Percentiles rank a stretch among this genome's conserved stretches.
Conservation (phyloP, 768 basidiomycete species). For the Rhizopogon vesiculosus region DNA sequence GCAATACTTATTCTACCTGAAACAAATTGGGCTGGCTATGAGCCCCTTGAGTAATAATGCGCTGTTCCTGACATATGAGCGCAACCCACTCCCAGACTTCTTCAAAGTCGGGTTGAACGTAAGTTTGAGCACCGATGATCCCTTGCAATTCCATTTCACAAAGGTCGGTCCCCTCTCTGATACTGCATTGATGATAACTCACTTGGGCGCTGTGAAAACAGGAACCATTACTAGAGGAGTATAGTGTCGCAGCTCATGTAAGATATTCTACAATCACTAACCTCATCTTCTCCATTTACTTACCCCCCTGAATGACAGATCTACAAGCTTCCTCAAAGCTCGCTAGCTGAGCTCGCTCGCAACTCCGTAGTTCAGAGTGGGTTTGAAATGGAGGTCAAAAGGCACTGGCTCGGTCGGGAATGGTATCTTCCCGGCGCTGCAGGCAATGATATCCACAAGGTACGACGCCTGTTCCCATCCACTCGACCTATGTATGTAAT, state of each 20-base stretch:
- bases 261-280: slow-evolving; percentile 19
- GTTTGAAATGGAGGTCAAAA: slow-evolving; percentile 97
- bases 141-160: slow-evolving; percentile 97
- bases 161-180: slow-evolving; percentile 52
- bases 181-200: not conserved
- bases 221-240: slow-evolving; percentile 96
- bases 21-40: slow-evolving; percentile 99
- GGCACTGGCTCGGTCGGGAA: slow-evolving; percentile 88
- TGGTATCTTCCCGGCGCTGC: slow-evolving; percentile 93
- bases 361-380: slow-evolving; percentile 97
- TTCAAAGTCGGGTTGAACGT: slow-evolving; percentile 96
- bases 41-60: slow-evolving; percentile 98
- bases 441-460: slow-evolving; percentile 97
- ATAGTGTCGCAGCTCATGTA: slow-evolving; percentile 96
- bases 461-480: slow-evolving; percentile 22
- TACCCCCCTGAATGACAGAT: slow-evolving; percentile 48
- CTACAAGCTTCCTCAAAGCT: slow-evolving; percentile 93
- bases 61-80: slow-evolving; percentile 92
- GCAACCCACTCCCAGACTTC: slow-evolving; percentile 96
- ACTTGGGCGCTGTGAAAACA: slow-evolving; percentile 22
- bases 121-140: slow-evolving; percentile 93
- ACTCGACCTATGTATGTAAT: not conserved
- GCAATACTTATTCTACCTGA: slow-evolving; percentile 96
- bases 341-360: slow-evolving; percentile 93
- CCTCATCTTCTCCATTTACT: not conserved